phyloP scores from a whole-genome alignment of 2,329 filamentous ascomycete species.

The Stachybotrys echinatus region DNA sequence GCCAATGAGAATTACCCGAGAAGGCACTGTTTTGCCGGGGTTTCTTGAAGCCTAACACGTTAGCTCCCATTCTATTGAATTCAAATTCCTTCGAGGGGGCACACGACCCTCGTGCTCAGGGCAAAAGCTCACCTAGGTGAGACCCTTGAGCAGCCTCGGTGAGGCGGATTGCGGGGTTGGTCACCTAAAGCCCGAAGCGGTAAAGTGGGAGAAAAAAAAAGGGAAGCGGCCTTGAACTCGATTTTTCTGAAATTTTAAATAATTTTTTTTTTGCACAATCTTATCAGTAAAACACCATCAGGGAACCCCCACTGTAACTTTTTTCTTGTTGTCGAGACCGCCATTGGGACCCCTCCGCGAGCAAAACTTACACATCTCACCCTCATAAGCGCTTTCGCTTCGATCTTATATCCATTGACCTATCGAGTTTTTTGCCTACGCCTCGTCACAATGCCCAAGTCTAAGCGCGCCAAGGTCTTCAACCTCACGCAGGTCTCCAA shows the following conservation, averaged over 20 bases:
- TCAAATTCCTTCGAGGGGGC: no score
- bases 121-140: not conserved
- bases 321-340: conserved; percentile 1
- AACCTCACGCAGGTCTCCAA: conserved; percentile 89
- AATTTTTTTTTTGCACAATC: conserved; percentile 6
- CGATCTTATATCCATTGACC: not conserved
- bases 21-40: no score
- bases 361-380: not conserved
- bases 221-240: not conserved
- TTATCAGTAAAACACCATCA: conserved; percentile 1
- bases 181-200: not conserved
- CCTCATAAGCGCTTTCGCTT: not conserved
- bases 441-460: conserved; percentile 75
- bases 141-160: not conserved
- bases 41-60: no score
- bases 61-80: no score
- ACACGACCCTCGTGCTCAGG: no score
- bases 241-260: no score
- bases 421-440: not conserved
- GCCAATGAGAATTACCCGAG: no score
- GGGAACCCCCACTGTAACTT: conserved; percentile 1
- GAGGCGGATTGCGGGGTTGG: not conserved
- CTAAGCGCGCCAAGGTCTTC: conserved; percentile 84
- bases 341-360: not conserved
- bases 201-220: not conserved